Percentiles rank a stretch among this genome's conserved stretches.
phyloP scores from a whole-genome alignment of 257 asterid genomes.

The Solanum lycopersicoides region DNA sequence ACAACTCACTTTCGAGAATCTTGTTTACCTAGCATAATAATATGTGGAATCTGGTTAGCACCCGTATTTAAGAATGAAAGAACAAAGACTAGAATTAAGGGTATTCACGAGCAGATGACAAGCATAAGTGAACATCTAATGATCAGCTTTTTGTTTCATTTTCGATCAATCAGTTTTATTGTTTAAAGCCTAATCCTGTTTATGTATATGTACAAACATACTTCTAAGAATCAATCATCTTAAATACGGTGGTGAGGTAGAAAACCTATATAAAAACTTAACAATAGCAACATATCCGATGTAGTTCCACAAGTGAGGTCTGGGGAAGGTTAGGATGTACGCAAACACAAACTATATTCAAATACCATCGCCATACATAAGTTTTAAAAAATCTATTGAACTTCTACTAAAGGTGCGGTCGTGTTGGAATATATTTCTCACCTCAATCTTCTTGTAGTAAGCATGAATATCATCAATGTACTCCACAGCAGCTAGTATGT shows the following conservation, averaged over 20 bases:
- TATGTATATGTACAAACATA: background rate
- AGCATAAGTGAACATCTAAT: background rate
- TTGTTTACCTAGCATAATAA: background rate
- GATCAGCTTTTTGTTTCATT: background rate
- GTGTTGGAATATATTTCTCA: background rate
- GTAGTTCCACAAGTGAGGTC: background rate
- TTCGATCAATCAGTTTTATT: background rate
- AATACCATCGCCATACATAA: background rate
- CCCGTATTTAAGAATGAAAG: background rate
- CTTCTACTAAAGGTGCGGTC: background rate
- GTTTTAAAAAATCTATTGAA: background rate
- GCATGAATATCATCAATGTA: conserved; percentile 53
- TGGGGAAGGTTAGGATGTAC: background rate
- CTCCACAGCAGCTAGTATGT: conserved; percentile 59
- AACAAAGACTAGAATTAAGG: background rate
- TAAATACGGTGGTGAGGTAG: background rate
- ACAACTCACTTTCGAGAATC: background rate
- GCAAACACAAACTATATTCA: background rate
- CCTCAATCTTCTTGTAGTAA: conserved; percentile 56
- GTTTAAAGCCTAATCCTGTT: background rate
- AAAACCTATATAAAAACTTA: background rate
- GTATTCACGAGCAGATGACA: background rate
- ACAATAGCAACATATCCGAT: background rate
- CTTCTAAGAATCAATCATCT: background rate
- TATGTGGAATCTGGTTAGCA: background rate